phyloP scores from a whole-genome alignment of 2,329 filamentous ascomycete genomes.

The Fusarium scirpi region DNA sequence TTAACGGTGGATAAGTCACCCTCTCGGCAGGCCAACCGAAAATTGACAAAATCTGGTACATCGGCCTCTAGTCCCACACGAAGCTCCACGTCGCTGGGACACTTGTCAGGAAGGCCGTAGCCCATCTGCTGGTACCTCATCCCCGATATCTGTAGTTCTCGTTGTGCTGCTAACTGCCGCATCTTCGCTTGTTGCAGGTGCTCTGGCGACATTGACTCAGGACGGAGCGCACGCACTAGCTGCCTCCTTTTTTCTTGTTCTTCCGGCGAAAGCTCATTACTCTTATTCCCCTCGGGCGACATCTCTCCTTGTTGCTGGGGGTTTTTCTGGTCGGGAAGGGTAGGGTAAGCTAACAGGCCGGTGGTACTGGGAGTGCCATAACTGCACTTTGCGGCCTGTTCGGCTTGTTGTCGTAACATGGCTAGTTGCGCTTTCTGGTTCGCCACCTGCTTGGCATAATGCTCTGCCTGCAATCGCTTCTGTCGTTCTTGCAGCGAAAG shows the following conservation, averaged over 20 bases:
- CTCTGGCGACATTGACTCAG: background rate
- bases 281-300: background rate
- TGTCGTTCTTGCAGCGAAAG: background rate
- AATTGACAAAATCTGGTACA: constrained; percentile 1
- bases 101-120: background rate
- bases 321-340: background rate
- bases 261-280: background rate
- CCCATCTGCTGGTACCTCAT: background rate
- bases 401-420: background rate
- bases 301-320: background rate
- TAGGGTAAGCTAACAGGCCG: background rate
- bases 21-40: constrained; percentile 26
- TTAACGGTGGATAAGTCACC: constrained; percentile 13
- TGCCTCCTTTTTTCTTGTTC: background rate
- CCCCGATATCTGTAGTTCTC: background rate
- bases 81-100: background rate
- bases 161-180: background rate
- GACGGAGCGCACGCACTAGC: background rate
- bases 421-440: background rate
- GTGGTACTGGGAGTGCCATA: background rate
- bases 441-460: background rate
- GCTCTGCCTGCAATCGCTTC: background rate
- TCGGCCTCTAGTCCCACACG: background rate
- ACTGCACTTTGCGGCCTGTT: background rate
- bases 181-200: background rate